A percentile compares a stretch with the other conserved stretches of the same genome.
These are phyloP conservation scores for Penicillium crustosum DNA, from an alignment of 2,329 filamentous ascomycete species.

Conservation along the genomic window DNA sequence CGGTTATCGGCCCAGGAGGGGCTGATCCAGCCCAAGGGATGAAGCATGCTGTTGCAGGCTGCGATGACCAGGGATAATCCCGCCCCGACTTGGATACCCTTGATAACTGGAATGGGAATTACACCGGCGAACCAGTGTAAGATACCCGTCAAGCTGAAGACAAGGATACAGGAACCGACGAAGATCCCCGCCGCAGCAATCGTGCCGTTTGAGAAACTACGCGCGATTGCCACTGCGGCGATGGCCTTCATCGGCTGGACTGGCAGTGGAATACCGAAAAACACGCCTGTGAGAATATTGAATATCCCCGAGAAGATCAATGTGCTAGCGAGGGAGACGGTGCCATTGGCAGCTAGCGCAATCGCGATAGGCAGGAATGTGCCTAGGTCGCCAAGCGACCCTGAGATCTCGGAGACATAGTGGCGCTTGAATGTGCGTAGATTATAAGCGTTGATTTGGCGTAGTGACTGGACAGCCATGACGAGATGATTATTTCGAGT, in stretches of 20 bases:
- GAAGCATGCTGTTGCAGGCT: constrained; percentile 68
- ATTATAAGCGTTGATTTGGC: constrained; percentile 49
- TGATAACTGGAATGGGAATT: constrained; percentile 83
- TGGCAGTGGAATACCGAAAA: constrained; percentile 85
- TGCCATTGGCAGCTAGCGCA: constrained; percentile 73
- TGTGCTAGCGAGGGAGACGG: constrained; percentile 78
- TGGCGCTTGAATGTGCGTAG: constrained; percentile 54
- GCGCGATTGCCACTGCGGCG: constrained; percentile 80
- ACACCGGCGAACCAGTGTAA: constrained; percentile 69
- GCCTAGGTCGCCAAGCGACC: constrained; percentile 83
- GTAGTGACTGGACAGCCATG: constrained; percentile 30
- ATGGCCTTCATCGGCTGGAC: constrained; percentile 93
- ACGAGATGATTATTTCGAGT: neutral
- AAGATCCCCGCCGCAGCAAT: constrained; percentile 82
- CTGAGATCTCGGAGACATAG: constrained; percentile 76
- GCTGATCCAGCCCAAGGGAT: constrained; percentile 65
- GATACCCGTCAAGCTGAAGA: constrained; percentile 78
- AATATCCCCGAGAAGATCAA: constrained; percentile 85
- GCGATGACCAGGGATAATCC: constrained; percentile 80
- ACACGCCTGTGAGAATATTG: constrained; percentile 77
- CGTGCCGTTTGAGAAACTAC: constrained; percentile 63
- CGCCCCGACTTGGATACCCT: constrained; percentile 91
- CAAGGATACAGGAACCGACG: constrained; percentile 69
- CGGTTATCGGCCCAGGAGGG: constrained; percentile 73
- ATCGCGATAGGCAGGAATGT: constrained; percentile 88